These are phyloP conservation scores for Hypoxylon sp. DNA, from an alignment of 2,329 filamentous ascomycete genomes.

Conservation along the genomic window DNA sequence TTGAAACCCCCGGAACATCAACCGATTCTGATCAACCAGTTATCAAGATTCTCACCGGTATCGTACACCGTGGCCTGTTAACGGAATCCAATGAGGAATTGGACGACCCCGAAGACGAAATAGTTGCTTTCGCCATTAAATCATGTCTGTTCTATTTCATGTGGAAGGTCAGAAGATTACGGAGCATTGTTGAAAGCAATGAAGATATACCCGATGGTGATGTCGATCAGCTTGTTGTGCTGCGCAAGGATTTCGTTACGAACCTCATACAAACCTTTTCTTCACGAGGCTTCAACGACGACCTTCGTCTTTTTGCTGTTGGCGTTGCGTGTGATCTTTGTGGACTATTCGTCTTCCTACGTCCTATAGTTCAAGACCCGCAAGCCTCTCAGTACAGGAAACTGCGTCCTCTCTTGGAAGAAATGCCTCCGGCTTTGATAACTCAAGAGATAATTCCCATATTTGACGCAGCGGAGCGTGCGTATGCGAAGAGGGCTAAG, in stretches of 20 bases:
- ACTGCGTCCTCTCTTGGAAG: constrained; percentile 75
- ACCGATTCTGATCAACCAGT: constrained; percentile 65
- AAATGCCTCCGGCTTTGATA: constrained; percentile 74
- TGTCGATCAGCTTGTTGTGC: constrained; percentile 71
- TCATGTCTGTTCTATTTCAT: constrained; percentile 90
- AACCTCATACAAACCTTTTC: constrained; percentile 78
- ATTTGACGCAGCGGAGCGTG: constrained; percentile 82
- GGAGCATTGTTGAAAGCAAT: constrained; percentile 68
- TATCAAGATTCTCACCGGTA: constrained; percentile 78
- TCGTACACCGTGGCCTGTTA: constrained; percentile 81
- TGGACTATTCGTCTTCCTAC: constrained; percentile 81
- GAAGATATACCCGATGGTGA: constrained; percentile 69
- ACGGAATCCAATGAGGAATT: constrained; percentile 77
- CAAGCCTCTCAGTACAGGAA: constrained; percentile 66
- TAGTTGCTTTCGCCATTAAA: constrained; percentile 82
- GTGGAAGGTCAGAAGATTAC: constrained; percentile 83
- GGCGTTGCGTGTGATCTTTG: constrained; percentile 86
- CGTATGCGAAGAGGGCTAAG: constrained; percentile 79
- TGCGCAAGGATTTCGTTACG: constrained; percentile 70
- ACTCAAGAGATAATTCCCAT: constrained; percentile 79
- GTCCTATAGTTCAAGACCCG: constrained; percentile 65
- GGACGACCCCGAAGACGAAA: constrained; percentile 83
- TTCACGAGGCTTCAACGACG: constrained; percentile 78
- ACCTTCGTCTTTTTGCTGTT: constrained; percentile 81
- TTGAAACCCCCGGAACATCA: constrained; percentile 74